Base-by-base conservation (phyloP, 1,284 basidiomycete species). In the Mycosarcoma mackinlayi region DNA sequence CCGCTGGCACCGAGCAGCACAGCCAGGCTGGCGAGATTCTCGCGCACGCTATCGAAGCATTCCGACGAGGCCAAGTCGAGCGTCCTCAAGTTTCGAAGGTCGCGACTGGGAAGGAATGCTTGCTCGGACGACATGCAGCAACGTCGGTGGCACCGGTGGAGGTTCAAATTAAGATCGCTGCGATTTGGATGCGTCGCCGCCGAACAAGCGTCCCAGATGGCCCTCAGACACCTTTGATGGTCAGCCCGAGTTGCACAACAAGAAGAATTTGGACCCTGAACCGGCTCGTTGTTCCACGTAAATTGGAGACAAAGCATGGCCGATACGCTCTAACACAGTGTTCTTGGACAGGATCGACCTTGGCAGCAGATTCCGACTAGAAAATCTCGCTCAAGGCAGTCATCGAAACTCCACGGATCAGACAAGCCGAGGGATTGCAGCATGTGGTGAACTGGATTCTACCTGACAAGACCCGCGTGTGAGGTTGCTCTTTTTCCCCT, bases 81-180 rank as follows among this genome's bases (percentile, higher is more conserved):
- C 55, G 47, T 40, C 47, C 47, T 37, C 55, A 74, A 56, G 27
- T 45, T 41, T 30, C 44, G 52, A 21, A 74, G 72, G 30, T 74
- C 63, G n/a, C 72, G 72, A 34, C 63, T 70, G 19, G 72, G 72
- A 25, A 74, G 54, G 60, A 74, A 66, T 11, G 28, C 47, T 9
- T 46, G 16, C 23, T 25, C 10, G 10, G 16, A 18, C 49, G 50
- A 66, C 56, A 68, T 58, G 34, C 54, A 37, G 54, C 37, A 27
- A 31, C 31, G 19, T 10, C 4, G 44, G 38, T 39, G 18, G 33
- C 40, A 30, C n/a, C n/a, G n/a, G n/a, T n/a, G 27, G 30, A 28
- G 8, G 31, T 2, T 10, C 4, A 24, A 25, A 13, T 24, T 28
- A 19, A 44, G n/a, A 11, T 16, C 19, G 28, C n/a, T 19, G 28